Evolutionary conservation across 768 basidiomycete species (phyloP).

Genomic region (Artomyces pyxidatus): DNA sequence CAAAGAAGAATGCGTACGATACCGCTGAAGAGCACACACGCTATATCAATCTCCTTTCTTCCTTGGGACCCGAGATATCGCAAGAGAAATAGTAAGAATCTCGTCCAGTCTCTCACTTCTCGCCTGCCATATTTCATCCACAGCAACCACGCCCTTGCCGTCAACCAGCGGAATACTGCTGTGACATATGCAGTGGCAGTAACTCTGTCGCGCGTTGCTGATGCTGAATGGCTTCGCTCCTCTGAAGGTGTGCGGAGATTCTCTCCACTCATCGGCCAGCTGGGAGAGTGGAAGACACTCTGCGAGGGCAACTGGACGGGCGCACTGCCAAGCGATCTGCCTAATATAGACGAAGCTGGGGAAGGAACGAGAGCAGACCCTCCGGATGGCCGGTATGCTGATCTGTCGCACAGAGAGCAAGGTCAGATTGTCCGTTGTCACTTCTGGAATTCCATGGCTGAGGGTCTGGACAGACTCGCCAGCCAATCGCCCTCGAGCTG

Average conservation of each 20-base stretch:
- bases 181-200: conserved; percentile 58
- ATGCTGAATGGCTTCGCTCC: conserved; percentile 66
- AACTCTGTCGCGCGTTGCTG: conserved; percentile 61
- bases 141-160: conserved; percentile 59
- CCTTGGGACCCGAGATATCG: conserved; percentile 69
- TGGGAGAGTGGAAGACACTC: conserved; percentile 64
- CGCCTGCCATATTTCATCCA: neutral
- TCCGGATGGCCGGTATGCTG: no score
- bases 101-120: neutral
- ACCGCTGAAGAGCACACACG: conserved; percentile 67
- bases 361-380: no score
- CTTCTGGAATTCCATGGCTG: neutral
- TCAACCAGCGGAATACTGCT: conserved; percentile 52
- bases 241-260: conserved; percentile 67
- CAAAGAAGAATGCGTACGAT: conserved; percentile 63
- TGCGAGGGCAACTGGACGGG: conserved; percentile 75
- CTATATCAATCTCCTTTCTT: conserved; percentile 66
- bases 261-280: conserved; percentile 57
- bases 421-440: neutral
- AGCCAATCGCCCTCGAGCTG: neutral
- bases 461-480: neutral
- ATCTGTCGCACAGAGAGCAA: no score
- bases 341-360: conserved; percentile 22
- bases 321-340: conserved; percentile 36
- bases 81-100: conserved; percentile 67